Base-by-base conservation (phyloP, 2,329 filamentous ascomycete genomes). In the Zymoseptoria passerinii region DNA sequence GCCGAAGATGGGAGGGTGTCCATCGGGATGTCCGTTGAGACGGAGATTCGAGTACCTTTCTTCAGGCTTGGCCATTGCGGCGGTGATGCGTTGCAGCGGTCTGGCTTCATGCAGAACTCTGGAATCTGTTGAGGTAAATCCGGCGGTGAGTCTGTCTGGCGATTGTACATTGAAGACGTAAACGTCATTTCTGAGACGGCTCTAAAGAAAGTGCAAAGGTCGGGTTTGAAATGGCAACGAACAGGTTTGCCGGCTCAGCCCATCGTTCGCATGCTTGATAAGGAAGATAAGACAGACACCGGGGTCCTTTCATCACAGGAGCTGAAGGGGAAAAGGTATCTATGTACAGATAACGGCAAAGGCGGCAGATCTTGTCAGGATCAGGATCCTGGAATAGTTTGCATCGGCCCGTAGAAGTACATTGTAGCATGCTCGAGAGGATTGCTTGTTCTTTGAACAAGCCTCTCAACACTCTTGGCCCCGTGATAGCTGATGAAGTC, bases 41-140 rank as follows among this genome's bases (percentile, higher is more conserved):
- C 35, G 35, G 13, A n/a, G n/a, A 44, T 13, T 44, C 13, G 35
- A 44, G 13, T 44, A 44, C 6, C 7, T 6, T 16, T 44, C 35
- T 44, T 44, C 35, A 6, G 35, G 13, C 56, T 63, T 57, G 6
- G 53, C 48, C 60, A 61, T 62, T 27, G 54, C 50, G 58, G 28
- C 20, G 13, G 20, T 44, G 35, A 44, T 16, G 23, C 23, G 23
- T 23, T 23, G 23, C 23, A 23, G 35, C 13, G 35, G 35, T 5
- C 4, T 59, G 58, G 59, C 61, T 63, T 63, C 57, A 65, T 61
- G 52, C 55, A 51, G 55, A 63, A 65, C 61, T 63, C 63, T 59
- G 58, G 13, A 13, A n/a, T 5, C 13, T n/a, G 35, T 7, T 1
- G 13, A 44, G 35, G 35, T 44, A 6, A 1, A 44, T 44, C 13